Evolutionary conservation across 768 basidiomycete species (phyloP).

Genomic region (Leucogyrophana mollusca): DNA sequence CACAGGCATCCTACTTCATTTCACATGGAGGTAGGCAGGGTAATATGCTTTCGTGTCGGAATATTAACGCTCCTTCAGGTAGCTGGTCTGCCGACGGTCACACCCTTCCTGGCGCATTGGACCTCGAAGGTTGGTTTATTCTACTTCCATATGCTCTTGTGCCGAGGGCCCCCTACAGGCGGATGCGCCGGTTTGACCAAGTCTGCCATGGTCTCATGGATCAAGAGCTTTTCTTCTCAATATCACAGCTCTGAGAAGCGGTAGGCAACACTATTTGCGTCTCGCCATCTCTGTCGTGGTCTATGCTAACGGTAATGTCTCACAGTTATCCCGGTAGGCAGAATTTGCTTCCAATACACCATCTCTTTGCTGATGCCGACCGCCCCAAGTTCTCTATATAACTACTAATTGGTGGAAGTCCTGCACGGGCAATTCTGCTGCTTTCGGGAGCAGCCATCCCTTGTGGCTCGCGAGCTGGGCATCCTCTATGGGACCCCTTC

Average conservation of each 20-base stretch:
- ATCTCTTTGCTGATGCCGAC: background rate
- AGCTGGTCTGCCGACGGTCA: constrained; percentile 36
- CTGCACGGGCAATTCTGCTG: constrained; percentile 36
- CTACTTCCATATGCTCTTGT: background rate
- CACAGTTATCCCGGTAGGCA: constrained; percentile 6
- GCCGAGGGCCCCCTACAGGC: constrained; percentile 35
- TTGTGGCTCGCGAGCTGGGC: constrained; percentile 36
- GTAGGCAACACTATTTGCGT: constrained; percentile 20
- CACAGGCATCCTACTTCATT: constrained; percentile 36
- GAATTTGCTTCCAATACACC: too few species aligned
- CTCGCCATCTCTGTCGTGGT: background rate
- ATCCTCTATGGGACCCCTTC: constrained; percentile 30
- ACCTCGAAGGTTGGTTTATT: constrained; percentile 33
- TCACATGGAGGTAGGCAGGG: constrained; percentile 25
- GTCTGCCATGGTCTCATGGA: constrained; percentile 55
- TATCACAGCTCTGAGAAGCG: constrained; percentile 45
- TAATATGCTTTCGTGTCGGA: too few species aligned
- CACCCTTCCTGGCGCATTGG: constrained; percentile 37
- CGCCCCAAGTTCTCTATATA: constrained; percentile 32
- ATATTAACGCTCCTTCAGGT: too few species aligned
- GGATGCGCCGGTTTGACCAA: constrained; percentile 51
- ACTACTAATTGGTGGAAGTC: constrained; percentile 37
- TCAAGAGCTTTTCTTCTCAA: constrained; percentile 53
- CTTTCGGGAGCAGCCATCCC: constrained; percentile 33
- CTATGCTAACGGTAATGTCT: background rate